Evolutionary conservation across 202 grass and related monocot genomes (phyloP), one percentile per base, ranked within the genome.

Genomic region (Saccharum hybrid): DNA sequence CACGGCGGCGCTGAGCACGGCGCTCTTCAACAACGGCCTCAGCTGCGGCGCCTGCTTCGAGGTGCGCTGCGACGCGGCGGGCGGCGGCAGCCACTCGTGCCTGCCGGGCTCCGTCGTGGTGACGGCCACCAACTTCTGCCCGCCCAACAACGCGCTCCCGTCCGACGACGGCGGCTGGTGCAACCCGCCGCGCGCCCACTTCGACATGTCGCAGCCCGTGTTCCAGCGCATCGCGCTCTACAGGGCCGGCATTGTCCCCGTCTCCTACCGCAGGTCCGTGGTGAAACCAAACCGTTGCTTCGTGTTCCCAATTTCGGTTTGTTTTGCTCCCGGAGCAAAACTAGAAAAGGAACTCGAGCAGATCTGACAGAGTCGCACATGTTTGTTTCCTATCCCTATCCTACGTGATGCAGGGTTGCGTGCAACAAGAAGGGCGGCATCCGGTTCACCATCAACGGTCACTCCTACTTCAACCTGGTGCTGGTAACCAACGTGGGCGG

Each of bases 391-490:
- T 26, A 26, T 26, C 26, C 5, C 1, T 6, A 37, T 37, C 36
- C 36, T 6, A 37, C 36, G 0, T 18, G 1, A 0, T 72, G 8
- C 78, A 98, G 96, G 81, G 91, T 98, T 0, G 76, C 89, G 11
- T 98, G 96, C 86, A 85, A 77, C 56, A 96, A 95, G 83, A 88
- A 90, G 78, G 96, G 89, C 4, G 91, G 96, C 19, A 94, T 98
- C 30, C 81, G 96, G 57, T 98, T 98, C 91, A 95, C 93, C 62
- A 89, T 98, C 78, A 98, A 98, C 22, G 96, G 96, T n/a, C 93
- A 98, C 83, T 90, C 91, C 36, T 98, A 98, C 91, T 98, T 98
- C 93, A 98, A 94, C 86, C 93, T 98, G 1, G 93, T 98, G 1
- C 93, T 98, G 1, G 88, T 98, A 56, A 89, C 96, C 65, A 98